Evolutionary conservation across 176 grass and related monocot species (phyloP), one percentile per base, ranked within the genome.

Genomic region (Bothriochloa decipiens): DNA sequence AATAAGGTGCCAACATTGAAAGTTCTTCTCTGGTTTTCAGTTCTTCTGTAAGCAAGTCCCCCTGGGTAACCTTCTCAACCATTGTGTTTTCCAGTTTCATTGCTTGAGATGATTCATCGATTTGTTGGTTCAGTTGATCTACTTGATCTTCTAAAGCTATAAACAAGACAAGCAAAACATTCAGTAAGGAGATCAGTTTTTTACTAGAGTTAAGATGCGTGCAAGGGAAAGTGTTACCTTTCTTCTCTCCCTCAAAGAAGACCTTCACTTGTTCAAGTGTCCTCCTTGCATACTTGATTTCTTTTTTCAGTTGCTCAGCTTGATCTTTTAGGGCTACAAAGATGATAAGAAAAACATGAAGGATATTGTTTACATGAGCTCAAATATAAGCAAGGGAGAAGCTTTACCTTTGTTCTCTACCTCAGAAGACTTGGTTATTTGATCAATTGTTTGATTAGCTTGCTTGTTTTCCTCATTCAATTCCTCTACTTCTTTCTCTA

Each of bases 91-190:
- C 65, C 8, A 68, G 65, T 39, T 68, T 35, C 36, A 68, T 11
- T 68, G 65, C 16, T 37, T 17, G 65, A 68, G 65, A 68, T 37
- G 65, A 35, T 68, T 37, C 17, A 7, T 68, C 7, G 7, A 68
- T 37, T 37, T 33, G 35, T 68, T 68, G 15, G 16, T 68, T 68
- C 16, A 68, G 7, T 68, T 68, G 65, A 68, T 68, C 20, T 36
- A 68, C 65, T 68, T 22, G 32, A 68, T 68, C 65, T 39, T 68
- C 33, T 68, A 39, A 36, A 68, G 65, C 65, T 68, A 68, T 2
- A 70, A 70, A 40, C 53, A 57, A 62, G 58, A 62, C 23, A 62
- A 26, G 22, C 25, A 62, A 62, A 26, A 26, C 58, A 62, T 13
- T 62, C 9, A 62, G 10, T 62, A 62, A 26, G 23, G 23, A 25